Conservation (phyloP, 176 grass and related monocot species). For the Avena eriantha region DNA sequence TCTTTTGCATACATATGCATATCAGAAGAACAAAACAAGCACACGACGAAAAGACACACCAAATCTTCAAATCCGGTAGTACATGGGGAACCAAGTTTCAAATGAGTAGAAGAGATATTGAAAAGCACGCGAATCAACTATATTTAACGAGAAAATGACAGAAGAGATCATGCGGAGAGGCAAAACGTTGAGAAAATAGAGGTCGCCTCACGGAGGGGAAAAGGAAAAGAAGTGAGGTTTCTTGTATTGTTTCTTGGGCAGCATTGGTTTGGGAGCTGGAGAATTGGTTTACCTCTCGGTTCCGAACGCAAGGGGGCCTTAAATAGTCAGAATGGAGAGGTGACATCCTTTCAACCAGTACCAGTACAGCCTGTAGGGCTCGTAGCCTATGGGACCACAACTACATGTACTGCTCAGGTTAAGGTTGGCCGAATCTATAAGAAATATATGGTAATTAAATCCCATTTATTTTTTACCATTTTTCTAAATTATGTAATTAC, state of each 20-base stretch:
- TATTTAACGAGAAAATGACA: neutral
- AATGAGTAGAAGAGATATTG: neutral
- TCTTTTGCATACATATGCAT: constrained; percentile 31
- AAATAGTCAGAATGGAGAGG: constrained; percentile 55
- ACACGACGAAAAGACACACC: neutral
- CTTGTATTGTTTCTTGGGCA: neutral
- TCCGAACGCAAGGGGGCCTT: constrained; percentile 48
- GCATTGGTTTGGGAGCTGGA: neutral
- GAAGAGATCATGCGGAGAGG: neutral
- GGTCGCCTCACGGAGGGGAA: neutral
- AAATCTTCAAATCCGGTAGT: neutral
- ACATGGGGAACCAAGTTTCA: neutral
- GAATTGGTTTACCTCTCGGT: constrained; percentile 31
- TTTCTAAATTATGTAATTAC: neutral
- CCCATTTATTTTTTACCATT: neutral
- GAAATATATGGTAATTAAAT: neutral
- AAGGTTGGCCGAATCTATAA: neutral
- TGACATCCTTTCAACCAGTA: constrained; percentile 46
- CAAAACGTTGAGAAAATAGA: neutral
- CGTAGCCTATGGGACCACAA: neutral
- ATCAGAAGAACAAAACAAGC: neutral
- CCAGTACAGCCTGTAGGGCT: constrained; percentile 30
- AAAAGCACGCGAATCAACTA: neutral
- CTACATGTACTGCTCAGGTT: neutral
- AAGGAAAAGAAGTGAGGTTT: neutral